A percentile compares a stretch with the other conserved stretches of the same genome.
Conservation (phyloP, 2,329 filamentous ascomycete species). For the Thielaviopsis euricoi region DNA sequence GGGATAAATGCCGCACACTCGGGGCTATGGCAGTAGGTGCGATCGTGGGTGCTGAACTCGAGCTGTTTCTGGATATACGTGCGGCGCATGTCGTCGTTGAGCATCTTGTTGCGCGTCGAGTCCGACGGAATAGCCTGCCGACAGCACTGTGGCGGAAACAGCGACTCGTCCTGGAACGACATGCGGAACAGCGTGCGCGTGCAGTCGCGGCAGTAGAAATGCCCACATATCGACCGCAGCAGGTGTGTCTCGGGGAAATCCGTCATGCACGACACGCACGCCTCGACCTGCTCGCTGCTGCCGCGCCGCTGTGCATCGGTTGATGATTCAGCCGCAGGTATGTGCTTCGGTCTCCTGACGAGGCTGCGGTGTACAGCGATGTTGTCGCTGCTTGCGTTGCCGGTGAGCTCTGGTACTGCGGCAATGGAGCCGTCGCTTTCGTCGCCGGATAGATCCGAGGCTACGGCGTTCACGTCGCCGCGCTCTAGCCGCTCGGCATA, state of each 20-base stretch:
- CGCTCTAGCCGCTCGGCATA: neutral
- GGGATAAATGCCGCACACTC: conserved; percentile 32
- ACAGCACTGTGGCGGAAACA: conserved; percentile 42
- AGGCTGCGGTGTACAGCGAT: too few species aligned
- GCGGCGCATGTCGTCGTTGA: conserved; percentile 20
- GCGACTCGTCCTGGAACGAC: conserved; percentile 29
- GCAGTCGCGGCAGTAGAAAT: conserved; percentile 36
- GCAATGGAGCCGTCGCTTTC: too few species aligned
- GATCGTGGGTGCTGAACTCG: conserved; percentile 30
- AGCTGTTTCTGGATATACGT: conserved; percentile 27
- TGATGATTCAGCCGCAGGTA: neutral
- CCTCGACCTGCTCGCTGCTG: neutral
- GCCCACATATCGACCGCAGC: conserved; percentile 19
- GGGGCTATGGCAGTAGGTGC: conserved; percentile 32
- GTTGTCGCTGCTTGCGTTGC: too few species aligned
- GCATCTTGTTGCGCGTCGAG: conserved; percentile 17
- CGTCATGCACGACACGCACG: neutral
- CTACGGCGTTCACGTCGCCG: neutral
- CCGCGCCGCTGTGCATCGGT: neutral
- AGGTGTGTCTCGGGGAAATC: neutral
- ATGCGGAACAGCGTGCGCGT: conserved; percentile 26
- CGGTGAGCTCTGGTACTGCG: too few species aligned
- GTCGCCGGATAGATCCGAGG: neutral
- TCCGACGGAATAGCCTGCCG: conserved; percentile 23
- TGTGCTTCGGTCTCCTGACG: neutral